phyloP scores from a whole-genome alignment of 129 eudicot species.

The Scalesia atractyloides region DNA sequence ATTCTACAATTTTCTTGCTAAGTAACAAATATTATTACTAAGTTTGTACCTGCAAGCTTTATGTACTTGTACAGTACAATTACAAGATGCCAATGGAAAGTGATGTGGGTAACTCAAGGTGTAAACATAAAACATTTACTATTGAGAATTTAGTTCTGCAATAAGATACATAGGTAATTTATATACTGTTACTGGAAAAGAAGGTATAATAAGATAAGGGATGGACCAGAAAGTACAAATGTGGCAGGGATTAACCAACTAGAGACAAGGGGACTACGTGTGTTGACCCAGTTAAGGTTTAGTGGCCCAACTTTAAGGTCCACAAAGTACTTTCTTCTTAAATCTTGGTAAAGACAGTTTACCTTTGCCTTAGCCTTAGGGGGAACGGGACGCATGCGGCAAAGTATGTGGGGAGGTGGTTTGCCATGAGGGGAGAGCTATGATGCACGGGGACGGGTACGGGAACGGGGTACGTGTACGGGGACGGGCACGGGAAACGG shows the following conservation, averaged over 20 bases:
- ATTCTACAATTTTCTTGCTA: neutral
- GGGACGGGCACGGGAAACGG: too few species aligned
- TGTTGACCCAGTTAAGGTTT: constrained; percentile 7
- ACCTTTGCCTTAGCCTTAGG: neutral
- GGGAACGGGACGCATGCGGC: too few species aligned
- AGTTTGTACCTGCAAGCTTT: constrained; percentile 2
- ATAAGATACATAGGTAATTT: constrained; percentile 21
- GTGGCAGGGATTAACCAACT: constrained; percentile 19
- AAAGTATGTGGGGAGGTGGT: too few species aligned
- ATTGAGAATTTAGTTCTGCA: constrained; percentile 20
- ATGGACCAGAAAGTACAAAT: constrained; percentile 39
- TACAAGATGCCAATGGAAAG: constrained; percentile 14
- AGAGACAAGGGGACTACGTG: constrained; percentile 27
- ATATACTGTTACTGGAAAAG: constrained; percentile 17
- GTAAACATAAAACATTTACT: constrained; percentile 27
- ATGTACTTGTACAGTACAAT: constrained; percentile 26
- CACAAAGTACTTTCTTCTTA: neutral
- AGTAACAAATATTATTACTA: neutral
- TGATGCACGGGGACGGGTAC: too few species aligned
- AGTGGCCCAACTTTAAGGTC: neutral
- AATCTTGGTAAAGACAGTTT: neutral
- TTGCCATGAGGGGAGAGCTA: too few species aligned
- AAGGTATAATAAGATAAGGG: constrained; percentile 31
- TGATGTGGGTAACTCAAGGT: constrained; percentile 31
- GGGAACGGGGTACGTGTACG: too few species aligned